These are phyloP conservation scores for Amphichorda felina DNA, from an alignment of 2,329 filamentous ascomycete species.

Conservation along the genomic window DNA sequence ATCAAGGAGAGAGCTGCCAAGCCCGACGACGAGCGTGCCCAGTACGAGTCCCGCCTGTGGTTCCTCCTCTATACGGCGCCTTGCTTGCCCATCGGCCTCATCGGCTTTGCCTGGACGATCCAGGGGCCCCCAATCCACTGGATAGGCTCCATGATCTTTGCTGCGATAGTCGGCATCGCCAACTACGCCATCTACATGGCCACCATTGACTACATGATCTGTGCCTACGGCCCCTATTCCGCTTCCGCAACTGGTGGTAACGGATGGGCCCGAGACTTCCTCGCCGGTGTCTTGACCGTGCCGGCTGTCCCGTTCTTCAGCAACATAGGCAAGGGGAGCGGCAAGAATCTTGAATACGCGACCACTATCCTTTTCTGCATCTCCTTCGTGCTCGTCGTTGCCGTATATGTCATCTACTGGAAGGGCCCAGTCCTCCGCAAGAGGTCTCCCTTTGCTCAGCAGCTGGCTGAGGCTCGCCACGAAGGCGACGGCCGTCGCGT, in stretches of 20 bases:
- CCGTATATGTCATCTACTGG: conserved; percentile 57
- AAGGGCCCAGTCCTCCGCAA: conserved; percentile 48
- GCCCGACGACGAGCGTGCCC: conserved; percentile 43
- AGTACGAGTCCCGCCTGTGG: conserved; percentile 58
- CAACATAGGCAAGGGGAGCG: conserved; percentile 36
- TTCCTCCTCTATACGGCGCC: conserved; percentile 52
- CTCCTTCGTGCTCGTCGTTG: conserved; percentile 46
- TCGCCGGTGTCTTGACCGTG: conserved; percentile 60
- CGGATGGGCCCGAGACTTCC: conserved; percentile 60
- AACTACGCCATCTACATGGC: conserved; percentile 69
- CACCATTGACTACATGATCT: conserved; percentile 69
- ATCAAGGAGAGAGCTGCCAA: conserved; percentile 36
- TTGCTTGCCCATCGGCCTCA: conserved; percentile 52
- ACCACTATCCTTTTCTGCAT: conserved; percentile 53
- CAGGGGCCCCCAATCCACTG: conserved; percentile 53
- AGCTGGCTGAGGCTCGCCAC: conserved; percentile 33
- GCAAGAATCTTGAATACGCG: conserved; percentile 44
- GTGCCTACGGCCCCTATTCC: conserved; percentile 60
- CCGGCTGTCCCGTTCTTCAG: conserved; percentile 53
- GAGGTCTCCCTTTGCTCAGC: conserved; percentile 53
- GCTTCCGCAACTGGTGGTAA: conserved; percentile 68
- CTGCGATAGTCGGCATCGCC: conserved; percentile 56
- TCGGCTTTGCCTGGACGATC: conserved; percentile 59
- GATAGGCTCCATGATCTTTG: conserved; percentile 56
- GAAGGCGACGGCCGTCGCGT: conserved; percentile 13